These are phyloP conservation scores for Pythium dissotocum DNA, from an alignment of 352 stramenopile species.

Conservation along the genomic window DNA sequence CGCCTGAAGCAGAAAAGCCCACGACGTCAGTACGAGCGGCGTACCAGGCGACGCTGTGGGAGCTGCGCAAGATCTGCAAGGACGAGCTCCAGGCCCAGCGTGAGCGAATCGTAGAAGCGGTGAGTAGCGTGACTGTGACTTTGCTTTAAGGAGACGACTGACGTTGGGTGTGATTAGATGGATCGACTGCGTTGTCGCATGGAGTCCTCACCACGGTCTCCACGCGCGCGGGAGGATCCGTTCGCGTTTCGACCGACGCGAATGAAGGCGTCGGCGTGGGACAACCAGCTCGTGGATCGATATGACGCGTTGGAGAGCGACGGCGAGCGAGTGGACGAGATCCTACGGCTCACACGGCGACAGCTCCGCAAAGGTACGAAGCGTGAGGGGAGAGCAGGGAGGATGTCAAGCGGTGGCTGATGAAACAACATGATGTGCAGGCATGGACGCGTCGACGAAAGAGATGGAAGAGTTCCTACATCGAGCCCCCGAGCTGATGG, in stretches of 20 bases:
- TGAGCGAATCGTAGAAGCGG: slow-evolving; percentile 35
- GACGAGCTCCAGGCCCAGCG: slow-evolving; percentile 56
- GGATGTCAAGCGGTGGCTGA: background rate
- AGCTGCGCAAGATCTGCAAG: slow-evolving; percentile 59
- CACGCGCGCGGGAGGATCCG: background rate
- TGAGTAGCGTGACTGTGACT: slow-evolving; percentile 9
- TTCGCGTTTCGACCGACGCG: slow-evolving; percentile 1
- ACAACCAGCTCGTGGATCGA: slow-evolving; percentile 26
- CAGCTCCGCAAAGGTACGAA: slow-evolving; percentile 47
- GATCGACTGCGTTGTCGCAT: background rate
- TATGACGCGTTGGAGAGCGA: slow-evolving; percentile 61
- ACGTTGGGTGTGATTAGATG: background rate
- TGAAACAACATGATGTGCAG: slow-evolving; percentile 17
- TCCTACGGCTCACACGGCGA: slow-evolving; percentile 41
- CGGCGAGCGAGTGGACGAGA: slow-evolving; percentile 55
- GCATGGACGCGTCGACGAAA: slow-evolving; percentile 29
- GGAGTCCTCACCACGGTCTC: background rate
- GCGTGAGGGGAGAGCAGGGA: background rate
- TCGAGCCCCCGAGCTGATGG: slow-evolving; percentile 32
- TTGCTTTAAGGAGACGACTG: slow-evolving; percentile 27
- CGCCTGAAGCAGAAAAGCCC: background rate
- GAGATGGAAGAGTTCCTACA: slow-evolving; percentile 57
- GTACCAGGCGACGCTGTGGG: slow-evolving; percentile 57
- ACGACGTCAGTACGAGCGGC: slow-evolving; percentile 9
- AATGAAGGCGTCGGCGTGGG: background rate